phyloP scores from a whole-genome alignment of 208 protist genomes.

The Crithidia bombi region DNA sequence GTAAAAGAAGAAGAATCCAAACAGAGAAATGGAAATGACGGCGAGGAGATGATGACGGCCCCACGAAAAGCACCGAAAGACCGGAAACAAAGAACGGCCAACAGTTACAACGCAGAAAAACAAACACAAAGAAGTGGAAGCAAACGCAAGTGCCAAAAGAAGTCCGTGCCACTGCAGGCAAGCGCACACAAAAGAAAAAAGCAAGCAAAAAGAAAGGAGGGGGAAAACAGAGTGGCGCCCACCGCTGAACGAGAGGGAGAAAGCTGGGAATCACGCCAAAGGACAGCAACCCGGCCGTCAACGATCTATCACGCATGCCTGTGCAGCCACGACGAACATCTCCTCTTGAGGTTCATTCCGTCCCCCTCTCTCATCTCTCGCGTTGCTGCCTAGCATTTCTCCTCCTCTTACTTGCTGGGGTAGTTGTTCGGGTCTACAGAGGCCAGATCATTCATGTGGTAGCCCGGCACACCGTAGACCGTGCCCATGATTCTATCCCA shows the following conservation, averaged over 20 bases:
- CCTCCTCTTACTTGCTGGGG: neutral
- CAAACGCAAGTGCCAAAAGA: too few relatives aligned
- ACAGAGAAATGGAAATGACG: neutral
- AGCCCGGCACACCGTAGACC: conserved; percentile 40
- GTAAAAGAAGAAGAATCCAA: conserved; percentile 8
- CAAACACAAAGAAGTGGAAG: neutral
- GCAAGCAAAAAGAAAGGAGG: neutral
- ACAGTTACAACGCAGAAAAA: neutral
- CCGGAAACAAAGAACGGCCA: conserved; percentile 10
- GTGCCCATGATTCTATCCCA: conserved; percentile 84
- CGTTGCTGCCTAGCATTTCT: neutral
- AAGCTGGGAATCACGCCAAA: too few relatives aligned
- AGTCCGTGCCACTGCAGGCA: too few relatives aligned
- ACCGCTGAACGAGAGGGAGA: too few relatives aligned
- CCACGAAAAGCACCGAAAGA: neutral
- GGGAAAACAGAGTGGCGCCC: too few relatives aligned
- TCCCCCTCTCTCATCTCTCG: neutral
- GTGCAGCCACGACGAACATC: too few relatives aligned
- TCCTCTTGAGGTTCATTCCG: too few relatives aligned
- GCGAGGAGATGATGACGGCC: too few relatives aligned
- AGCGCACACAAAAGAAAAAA: neutral
- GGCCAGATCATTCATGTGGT: conserved; percentile 58
- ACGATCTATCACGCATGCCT: too few relatives aligned
- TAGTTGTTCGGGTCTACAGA: conserved; percentile 50
- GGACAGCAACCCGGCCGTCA: too few relatives aligned